Percentiles rank a stretch among this genome's conserved stretches.
phyloP scores from a whole-genome alignment of 78 protist genomes.

The Cyanophora paradoxa region DNA sequence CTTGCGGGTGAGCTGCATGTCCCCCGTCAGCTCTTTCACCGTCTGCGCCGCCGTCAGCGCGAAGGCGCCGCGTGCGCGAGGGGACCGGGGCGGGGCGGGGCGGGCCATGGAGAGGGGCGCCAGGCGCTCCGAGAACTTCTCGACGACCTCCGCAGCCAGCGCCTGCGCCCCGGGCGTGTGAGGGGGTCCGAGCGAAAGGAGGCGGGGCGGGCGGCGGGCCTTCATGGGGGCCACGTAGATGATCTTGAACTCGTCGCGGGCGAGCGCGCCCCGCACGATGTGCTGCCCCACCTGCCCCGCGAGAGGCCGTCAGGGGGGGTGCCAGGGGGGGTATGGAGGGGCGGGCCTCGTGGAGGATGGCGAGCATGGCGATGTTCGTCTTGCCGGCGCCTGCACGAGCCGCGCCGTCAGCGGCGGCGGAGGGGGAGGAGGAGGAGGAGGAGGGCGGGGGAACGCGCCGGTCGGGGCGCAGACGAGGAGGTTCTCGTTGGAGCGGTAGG shows the following conservation, averaged over 20 bases:
- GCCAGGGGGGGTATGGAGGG: no score
- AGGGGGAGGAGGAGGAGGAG: slow-evolving; percentile 63
- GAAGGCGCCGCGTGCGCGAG: no score
- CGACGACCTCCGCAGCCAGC: slow-evolving; percentile 83
- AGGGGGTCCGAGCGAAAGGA: no score
- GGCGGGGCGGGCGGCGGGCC: no score
- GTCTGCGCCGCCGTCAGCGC: no score
- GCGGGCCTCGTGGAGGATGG: slow-evolving; percentile 58
- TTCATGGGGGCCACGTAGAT: slow-evolving; percentile 99
- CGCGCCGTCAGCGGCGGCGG: slow-evolving; percentile 88
- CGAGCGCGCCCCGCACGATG: slow-evolving; percentile 18
- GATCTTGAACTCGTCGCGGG: slow-evolving; percentile 81
- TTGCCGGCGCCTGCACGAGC: slow-evolving; percentile 96
- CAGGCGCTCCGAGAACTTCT: slow-evolving; percentile 53
- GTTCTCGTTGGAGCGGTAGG: slow-evolving; percentile 81
- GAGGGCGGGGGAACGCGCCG: slow-evolving; percentile 56
- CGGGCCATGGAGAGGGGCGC: no score
- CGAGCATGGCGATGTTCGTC: slow-evolving; percentile 67
- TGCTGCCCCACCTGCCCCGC: slow-evolving; percentile 18
- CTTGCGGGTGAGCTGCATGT: slow-evolving; percentile 92
- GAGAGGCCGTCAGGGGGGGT: no score
- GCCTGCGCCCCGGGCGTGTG: no score
- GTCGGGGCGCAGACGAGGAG: slow-evolving; percentile 97
- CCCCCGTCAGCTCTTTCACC: slow-evolving; percentile 96
- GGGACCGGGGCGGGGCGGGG: no score